These are phyloP conservation scores for Saccharomycopsis sp. DNA, from an alignment of 805 yeast genomes.

Conservation along the genomic window DNA sequence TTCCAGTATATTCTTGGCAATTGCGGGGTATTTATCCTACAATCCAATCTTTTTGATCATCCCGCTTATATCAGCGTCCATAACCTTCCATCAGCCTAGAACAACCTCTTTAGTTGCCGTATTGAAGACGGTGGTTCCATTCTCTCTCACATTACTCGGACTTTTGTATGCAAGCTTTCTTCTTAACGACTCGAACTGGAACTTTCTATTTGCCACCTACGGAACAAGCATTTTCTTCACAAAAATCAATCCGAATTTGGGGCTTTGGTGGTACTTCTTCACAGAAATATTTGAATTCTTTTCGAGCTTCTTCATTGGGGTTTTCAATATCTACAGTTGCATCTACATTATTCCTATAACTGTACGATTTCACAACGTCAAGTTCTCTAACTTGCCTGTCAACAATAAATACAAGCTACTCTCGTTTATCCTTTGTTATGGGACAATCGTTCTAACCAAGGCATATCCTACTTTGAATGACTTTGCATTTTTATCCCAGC, in stretches of 20 bases:
- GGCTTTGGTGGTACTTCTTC: slow-evolving; percentile 98
- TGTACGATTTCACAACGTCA: slow-evolving; percentile 43
- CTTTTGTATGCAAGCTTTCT: slow-evolving; percentile 36
- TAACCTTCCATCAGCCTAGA: slow-evolving; percentile 5
- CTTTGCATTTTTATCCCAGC: slow-evolving; percentile 46
- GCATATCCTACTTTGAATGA: slow-evolving; percentile 86
- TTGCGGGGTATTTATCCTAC: slow-evolving; percentile 57
- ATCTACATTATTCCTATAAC: slow-evolving; percentile 70
- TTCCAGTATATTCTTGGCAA: slow-evolving; percentile 46
- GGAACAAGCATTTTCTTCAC: slow-evolving; percentile 52
- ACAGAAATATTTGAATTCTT: slow-evolving; percentile 92
- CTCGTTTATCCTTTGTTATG: slow-evolving; percentile 42
- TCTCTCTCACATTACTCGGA: slow-evolving; percentile 24
- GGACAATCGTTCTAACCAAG: slow-evolving; percentile 58
- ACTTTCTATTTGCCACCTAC: slow-evolving; percentile 49
- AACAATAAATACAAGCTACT: slow-evolving; percentile 47
- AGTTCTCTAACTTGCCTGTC: slow-evolving; percentile 13
- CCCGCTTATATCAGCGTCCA: slow-evolving; percentile 43
- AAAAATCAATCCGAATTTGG: slow-evolving; percentile 83
- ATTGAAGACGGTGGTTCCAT: slow-evolving; percentile 28
- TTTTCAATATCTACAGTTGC: slow-evolving; percentile 70
- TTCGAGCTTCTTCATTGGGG: slow-evolving; percentile 72
- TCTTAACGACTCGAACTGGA: slow-evolving; percentile 33
- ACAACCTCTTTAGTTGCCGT: not conserved
- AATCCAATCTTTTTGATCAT: slow-evolving; percentile 28